Base-by-base conservation (phyloP, 768 basidiomycete genomes). In the Tricholoma matsutake region DNA sequence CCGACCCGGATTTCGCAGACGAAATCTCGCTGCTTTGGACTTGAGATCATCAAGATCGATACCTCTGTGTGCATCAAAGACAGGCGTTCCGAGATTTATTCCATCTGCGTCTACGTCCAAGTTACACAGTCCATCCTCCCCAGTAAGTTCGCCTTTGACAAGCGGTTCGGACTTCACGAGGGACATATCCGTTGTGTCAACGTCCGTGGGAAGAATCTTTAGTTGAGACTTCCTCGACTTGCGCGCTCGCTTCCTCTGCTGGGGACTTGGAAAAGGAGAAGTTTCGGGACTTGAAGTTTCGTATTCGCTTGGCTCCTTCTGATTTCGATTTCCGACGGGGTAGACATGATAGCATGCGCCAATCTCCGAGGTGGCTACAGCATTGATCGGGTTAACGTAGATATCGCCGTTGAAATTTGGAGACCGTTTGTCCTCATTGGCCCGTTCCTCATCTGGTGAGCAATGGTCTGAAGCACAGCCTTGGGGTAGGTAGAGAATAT, bases 11-110 rank as follows among this genome's bases (percentile, higher is more conserved):
- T 88, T 79, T 28, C 81, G 79, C 11, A 74, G 65, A 54, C 79
- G 78, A 68, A 84, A 88, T 34, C 79, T 77, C 47, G 80, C 78
- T 41, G 86, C 88, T 65, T 79, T 83, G 31, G 75, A 76, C 54
- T 81, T 77, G 22, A 91, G 79, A 20, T 85, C 83, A 34, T 74
- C 73, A 29, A 88, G 72, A 14, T 75, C 72, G 41, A 90, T 77
- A 29, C 89, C 89, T 43, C 78, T 73, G 65, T 90, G 86, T 6
- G 89, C 86, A 62, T 89, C 82, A 56, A 86, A 75, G 25, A 89
- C 75, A 14, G 87, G 86, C 2, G 85, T 81, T 16, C 78, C 79
- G 60, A 79, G 68, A 56, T 76, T 65, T 45, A 79, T 65, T n/a
- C 31, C 51, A 31, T 53, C 31, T 6, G n/a, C 47, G 47, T 25